These are phyloP conservation scores for Nicotiana tomentosiformis DNA, from an alignment of 257 asterid genomes.

Conservation along the genomic window DNA sequence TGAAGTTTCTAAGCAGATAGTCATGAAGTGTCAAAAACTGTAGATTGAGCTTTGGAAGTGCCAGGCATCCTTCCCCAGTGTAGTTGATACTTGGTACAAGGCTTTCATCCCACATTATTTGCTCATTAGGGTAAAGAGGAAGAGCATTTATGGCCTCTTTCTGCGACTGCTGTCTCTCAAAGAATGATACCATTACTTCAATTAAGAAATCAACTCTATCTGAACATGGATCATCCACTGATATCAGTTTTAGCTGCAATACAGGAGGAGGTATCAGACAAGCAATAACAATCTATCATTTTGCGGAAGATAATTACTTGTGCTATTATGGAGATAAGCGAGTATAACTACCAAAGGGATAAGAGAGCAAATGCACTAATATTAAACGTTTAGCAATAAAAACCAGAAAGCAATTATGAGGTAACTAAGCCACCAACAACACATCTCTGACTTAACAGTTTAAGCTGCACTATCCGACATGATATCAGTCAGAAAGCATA, in stretches of 20 bases:
- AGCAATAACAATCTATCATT: neutral
- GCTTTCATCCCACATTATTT: slow-evolving; percentile 99
- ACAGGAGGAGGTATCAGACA: neutral
- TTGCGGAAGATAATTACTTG: neutral
- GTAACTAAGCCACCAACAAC: neutral
- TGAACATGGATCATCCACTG: slow-evolving; percentile 85
- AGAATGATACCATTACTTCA: slow-evolving; percentile 89
- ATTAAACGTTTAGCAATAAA: neutral
- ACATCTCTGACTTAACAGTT: neutral
- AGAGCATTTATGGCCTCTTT: slow-evolving; percentile 97
- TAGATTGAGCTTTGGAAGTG: slow-evolving; percentile 94
- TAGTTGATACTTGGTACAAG: slow-evolving; percentile 98
- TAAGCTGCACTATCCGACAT: neutral
- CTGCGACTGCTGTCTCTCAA: slow-evolving; percentile 92
- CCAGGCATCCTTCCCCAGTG: slow-evolving; percentile 99
- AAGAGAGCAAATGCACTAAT: neutral
- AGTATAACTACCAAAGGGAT: neutral
- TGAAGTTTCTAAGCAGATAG: slow-evolving; percentile 93
- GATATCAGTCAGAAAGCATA: neutral
- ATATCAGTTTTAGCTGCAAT: slow-evolving; percentile 79
- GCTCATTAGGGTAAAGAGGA: slow-evolving; percentile 95
- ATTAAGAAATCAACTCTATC: slow-evolving; percentile 88
- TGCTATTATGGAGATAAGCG: neutral
- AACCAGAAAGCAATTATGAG: slow-evolving; percentile 3
- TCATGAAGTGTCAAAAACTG: slow-evolving; percentile 96